Percentiles rank a stretch among this genome's conserved stretches.
phyloP scores from a whole-genome alignment of 176 grass and related monocot species.

The Aegilops speltoides region DNA sequence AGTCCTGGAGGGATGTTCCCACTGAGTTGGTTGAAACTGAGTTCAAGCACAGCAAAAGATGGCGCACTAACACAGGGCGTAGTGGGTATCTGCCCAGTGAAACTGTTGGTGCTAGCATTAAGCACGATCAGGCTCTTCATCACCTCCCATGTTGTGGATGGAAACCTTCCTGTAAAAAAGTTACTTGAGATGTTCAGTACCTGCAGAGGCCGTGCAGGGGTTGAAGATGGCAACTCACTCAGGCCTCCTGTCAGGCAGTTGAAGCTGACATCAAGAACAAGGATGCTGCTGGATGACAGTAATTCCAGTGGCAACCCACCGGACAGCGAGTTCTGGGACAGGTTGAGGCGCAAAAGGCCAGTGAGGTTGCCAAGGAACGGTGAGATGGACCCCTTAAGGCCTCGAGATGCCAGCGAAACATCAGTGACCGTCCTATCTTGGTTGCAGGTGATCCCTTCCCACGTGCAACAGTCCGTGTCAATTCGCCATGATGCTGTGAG shows the following conservation, averaged over 20 bases:
- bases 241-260: background rate
- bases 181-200: slow-evolving; percentile 42
- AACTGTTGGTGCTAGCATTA: no score
- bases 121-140: no score
- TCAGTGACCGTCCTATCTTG: background rate
- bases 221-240: background rate
- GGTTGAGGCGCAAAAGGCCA: slow-evolving; percentile 1
- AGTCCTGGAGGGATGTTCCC: no score
- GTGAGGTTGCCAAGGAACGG: slow-evolving; percentile 21
- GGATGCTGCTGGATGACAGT: background rate
- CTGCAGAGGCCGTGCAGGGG: background rate
- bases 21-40: no score
- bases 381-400: slow-evolving; percentile 37
- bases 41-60: no score
- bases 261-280: slow-evolving; percentile 28
- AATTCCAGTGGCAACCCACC: slow-evolving; percentile 8
- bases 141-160: no score
- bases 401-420: slow-evolving; percentile 18
- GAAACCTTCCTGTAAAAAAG: no score
- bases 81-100: no score
- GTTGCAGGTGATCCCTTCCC: background rate
- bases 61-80: no score
- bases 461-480: background rate
- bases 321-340: slow-evolving; percentile 16
- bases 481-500: background rate